Base-by-base conservation (phyloP, 2,329 filamentous ascomycete species). In the Botrytis fabae region DNA sequence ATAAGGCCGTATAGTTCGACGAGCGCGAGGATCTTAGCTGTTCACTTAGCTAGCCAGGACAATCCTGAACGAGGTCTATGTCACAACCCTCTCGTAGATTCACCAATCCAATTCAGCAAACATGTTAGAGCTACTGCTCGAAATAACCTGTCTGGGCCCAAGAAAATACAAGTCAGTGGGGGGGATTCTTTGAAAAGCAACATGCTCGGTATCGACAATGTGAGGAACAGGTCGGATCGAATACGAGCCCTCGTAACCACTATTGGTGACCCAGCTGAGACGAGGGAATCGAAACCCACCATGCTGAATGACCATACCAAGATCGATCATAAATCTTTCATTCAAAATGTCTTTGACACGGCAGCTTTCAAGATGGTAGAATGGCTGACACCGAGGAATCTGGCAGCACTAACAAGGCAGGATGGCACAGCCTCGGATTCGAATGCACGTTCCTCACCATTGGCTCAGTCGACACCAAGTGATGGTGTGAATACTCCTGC, bases 1-100 rank as follows among this genome's bases (percentile, higher is more conserved):
- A 88, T 94, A 77, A 90, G 93, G 74, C 88, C 91, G 78, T 96
- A 95, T 78, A 97, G 92, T 73, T 87, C 91, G 35, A 89, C 94
- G 63, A 97, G 93, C 78, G 94, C 94, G 14, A 89, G 93, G 78
- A 93, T 92, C 1, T 83, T 97, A 46, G 94, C 94, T 20, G 88
- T 93, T 72, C 93, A 93, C 78, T 86, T 97, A 69, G 93, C 94
- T 16, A 93, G 91, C 78, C 90, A 94, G 79, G 92, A 95, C 78
- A 89, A 96, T 76, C 90, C 94, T 0, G 90, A 93, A 75, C 85
- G 84, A 73, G 89, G 88, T 4, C 84, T 97, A 0, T 97, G 94
- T 78, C 84, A 84, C 51, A 74, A 81, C 73, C 72, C 75, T 64
- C 75, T 74, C 20, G 74, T 74, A 6, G 73, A 73, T 51, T 63